Conservation (phyloP, 129 eudicot species). For the Helichrysum umbraculigerum region DNA sequence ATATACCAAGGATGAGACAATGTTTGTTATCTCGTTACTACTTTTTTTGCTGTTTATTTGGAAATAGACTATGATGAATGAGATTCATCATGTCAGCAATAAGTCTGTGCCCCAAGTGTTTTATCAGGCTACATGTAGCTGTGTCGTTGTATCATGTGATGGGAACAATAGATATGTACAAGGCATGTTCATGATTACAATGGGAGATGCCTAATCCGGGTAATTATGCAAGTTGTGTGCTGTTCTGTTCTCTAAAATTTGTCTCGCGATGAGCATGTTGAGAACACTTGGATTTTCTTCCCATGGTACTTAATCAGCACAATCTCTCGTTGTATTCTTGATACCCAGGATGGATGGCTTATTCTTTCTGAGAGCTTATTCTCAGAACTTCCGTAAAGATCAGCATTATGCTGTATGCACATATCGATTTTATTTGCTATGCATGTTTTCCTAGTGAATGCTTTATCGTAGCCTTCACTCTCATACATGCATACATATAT, state of each 20-base stretch:
- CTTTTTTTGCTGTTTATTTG: not conserved
- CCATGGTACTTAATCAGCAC: not conserved
- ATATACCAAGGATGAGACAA: not conserved
- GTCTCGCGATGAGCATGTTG: not conserved
- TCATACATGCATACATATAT: no score
- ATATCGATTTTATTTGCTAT: no score
- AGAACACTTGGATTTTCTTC: not conserved
- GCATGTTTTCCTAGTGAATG: no score
- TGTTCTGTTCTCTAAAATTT: not conserved
- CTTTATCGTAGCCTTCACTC: not conserved
- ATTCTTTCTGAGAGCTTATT: no score
- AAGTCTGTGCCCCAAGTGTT: not conserved
- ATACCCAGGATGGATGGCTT: no score
- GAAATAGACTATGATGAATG: not conserved
- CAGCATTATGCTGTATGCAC: not conserved
- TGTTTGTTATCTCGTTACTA: not conserved
- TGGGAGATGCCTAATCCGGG: not conserved
- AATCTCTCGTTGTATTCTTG: no score
- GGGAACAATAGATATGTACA: not conserved
- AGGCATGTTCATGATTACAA: not conserved
- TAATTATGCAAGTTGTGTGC: not conserved
- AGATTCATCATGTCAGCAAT: not conserved
- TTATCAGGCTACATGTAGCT: not conserved
- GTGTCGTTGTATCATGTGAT: not conserved
- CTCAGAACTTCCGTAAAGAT: not conserved